A percentile compares a stretch with the other conserved stretches of the same genome.
phyloP scores from a whole-genome alignment of 2,329 filamentous ascomycete genomes.

The Colletotrichum sp. region DNA sequence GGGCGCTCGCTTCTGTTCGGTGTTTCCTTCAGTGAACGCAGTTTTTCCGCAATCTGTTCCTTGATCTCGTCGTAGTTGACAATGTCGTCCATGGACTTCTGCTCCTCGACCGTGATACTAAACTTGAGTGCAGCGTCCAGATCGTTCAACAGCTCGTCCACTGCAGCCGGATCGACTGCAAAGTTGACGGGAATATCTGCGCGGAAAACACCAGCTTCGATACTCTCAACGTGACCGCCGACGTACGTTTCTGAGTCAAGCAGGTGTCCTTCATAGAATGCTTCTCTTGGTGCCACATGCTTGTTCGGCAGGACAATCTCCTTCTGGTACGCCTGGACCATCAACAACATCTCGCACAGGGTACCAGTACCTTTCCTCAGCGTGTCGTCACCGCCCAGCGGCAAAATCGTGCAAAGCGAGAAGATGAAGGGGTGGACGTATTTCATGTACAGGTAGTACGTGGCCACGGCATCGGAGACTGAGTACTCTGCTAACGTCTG shows the following conservation, averaged over 20 bases:
- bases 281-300: constrained; percentile 86
- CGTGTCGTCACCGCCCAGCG: constrained; percentile 89
- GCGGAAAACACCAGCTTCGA: constrained; percentile 96
- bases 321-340: constrained; percentile 96
- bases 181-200: constrained; percentile 97
- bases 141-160: constrained; percentile 87
- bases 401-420: constrained; percentile 95
- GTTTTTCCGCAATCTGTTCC: constrained; percentile 74
- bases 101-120: constrained; percentile 83
- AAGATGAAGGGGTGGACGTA: constrained; percentile 99
- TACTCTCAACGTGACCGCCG: constrained; percentile 98
- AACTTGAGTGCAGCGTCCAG: constrained; percentile 90
- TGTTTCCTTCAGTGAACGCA: constrained; percentile 77
- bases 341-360: constrained; percentile 98
- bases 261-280: constrained; percentile 96
- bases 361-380: constrained; percentile 96
- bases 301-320: constrained; percentile 96
- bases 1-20: constrained; percentile 86
- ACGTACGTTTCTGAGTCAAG: constrained; percentile 98
- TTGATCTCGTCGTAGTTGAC: constrained; percentile 86
- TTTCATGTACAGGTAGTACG: constrained; percentile 99
- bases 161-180: constrained; percentile 82
- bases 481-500: constrained; percentile 98
- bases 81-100: constrained; percentile 80
- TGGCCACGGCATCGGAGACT: constrained; percentile 97